Evolutionary conservation across 1,139 yeast species (phyloP).

Genomic region (Geotrichum restrictum): DNA sequence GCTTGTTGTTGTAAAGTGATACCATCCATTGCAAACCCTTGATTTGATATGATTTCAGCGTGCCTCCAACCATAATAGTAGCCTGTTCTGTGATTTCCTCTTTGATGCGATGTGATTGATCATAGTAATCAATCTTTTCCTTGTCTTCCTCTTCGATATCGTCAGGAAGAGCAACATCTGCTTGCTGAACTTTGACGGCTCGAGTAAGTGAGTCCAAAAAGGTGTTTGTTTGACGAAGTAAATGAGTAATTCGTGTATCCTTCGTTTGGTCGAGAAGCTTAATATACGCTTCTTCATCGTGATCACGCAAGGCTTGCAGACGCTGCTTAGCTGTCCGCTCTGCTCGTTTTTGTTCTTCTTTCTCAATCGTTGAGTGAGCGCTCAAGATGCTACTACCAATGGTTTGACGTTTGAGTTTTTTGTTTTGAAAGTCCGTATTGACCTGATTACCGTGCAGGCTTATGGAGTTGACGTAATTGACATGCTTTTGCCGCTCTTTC

Average conservation of each 20-base stretch:
- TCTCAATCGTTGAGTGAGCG: conserved; percentile 48
- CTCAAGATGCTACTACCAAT: conserved; percentile 30
- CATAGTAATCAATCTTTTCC: conserved; percentile 84
- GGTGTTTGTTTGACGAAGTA: conserved; percentile 82
- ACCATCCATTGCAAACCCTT: conserved; percentile 95
- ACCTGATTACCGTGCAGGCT: conserved; percentile 40
- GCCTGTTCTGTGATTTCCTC: conserved; percentile 83
- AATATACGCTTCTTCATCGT: conserved; percentile 96
- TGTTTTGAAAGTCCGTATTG: conserved; percentile 28
- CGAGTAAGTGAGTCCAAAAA: conserved; percentile 89
- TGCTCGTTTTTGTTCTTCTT: conserved; percentile 80
- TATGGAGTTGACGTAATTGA: conserved; percentile 40
- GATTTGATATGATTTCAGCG: conserved; percentile 81
- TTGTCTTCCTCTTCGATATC: conserved; percentile 43
- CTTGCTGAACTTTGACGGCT: conserved; percentile 85
- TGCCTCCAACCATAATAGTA: conserved; percentile 68
- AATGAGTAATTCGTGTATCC: conserved; percentile 94
- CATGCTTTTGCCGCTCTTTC: conserved; percentile 37
- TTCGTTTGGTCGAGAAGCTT: conserved; percentile 93
- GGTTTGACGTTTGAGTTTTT: conserved; percentile 22
- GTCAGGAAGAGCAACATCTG: conserved; percentile 25
- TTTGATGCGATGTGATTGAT: conserved; percentile 84
- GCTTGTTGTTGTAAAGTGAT: conserved; percentile 69
- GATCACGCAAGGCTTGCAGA: conserved; percentile 90
- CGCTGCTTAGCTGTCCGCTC: conserved; percentile 95